These are phyloP conservation scores for Capronia americana DNA, from an alignment of 2,329 filamentous ascomycete genomes.

Conservation along the genomic window DNA sequence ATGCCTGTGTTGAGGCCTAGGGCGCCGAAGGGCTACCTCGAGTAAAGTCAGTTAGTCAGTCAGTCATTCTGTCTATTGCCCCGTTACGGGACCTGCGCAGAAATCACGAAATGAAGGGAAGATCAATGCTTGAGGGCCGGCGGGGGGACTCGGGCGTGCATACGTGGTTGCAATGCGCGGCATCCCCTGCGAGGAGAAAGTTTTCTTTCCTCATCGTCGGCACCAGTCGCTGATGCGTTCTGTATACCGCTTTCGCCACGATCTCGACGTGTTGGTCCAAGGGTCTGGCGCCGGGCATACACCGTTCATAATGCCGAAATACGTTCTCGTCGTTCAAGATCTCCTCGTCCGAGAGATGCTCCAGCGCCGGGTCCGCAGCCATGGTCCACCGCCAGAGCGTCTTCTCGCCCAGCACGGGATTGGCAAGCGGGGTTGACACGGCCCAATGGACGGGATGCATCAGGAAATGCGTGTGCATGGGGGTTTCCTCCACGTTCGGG, in stretches of 20 bases:
- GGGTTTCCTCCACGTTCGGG: slow-evolving; percentile 13
- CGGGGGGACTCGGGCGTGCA: background rate
- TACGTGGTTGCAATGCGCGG: slow-evolving; percentile 55
- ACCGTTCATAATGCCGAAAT: slow-evolving; percentile 16
- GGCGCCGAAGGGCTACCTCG: slow-evolving; percentile 21
- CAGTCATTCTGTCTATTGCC: no score
- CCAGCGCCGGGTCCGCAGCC: slow-evolving; percentile 19
- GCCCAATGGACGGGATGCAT: slow-evolving; percentile 21
- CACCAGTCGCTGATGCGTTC: slow-evolving; percentile 27
- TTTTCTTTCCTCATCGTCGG: slow-evolving; percentile 24
- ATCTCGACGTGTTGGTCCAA: slow-evolving; percentile 24
- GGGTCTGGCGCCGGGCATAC: slow-evolving; percentile 21
- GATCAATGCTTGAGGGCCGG: no score
- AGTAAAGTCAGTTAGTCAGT: no score
- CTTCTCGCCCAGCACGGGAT: slow-evolving; percentile 22
- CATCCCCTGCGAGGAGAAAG: slow-evolving; percentile 62
- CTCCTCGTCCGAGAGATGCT: slow-evolving; percentile 19
- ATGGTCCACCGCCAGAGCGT: slow-evolving; percentile 28
- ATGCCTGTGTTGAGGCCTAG: slow-evolving; percentile 30
- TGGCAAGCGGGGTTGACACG: slow-evolving; percentile 22
- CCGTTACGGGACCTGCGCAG: no score
- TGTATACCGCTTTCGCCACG: slow-evolving; percentile 18
- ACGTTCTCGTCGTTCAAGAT: slow-evolving; percentile 24
- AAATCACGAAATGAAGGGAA: no score
- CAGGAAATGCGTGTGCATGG: slow-evolving; percentile 17